phyloP scores from a whole-genome alignment of 169 alveolate species.

The Cystoisospora suis region DNA sequence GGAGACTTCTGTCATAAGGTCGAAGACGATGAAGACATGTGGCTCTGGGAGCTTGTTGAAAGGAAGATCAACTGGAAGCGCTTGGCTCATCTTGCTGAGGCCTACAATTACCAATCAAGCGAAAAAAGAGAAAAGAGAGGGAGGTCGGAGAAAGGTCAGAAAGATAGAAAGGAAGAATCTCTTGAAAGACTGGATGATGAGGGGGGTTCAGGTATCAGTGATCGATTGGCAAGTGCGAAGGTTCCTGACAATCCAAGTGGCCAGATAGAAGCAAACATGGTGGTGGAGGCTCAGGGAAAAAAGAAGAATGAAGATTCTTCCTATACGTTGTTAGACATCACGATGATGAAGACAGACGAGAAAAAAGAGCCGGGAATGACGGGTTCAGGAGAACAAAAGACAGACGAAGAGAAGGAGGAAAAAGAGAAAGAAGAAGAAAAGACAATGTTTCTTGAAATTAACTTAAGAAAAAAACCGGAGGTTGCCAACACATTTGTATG shows the following conservation, averaged over 20 bases:
- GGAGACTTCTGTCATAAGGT: slow-evolving; percentile 55
- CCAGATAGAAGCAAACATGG: no score
- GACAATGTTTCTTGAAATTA: background rate
- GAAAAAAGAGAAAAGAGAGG: no score
- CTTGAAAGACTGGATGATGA: no score
- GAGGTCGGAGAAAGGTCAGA: no score
- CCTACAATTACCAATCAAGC: background rate
- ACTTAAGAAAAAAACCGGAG: slow-evolving; percentile 6
- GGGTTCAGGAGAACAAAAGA: background rate
- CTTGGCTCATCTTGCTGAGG: slow-evolving; percentile 9
- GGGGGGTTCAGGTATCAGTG: no score
- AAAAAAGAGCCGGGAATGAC: background rate
- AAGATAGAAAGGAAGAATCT: no score
- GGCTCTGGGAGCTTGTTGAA: slow-evolving; percentile 61
- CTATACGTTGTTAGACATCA: background rate
- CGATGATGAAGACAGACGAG: background rate
- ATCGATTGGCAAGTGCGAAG: no score
- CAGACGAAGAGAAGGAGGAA: background rate
- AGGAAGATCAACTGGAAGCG: slow-evolving; percentile 49
- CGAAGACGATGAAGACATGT: slow-evolving; percentile 52
- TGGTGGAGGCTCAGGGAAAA: background rate
- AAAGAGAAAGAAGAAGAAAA: background rate
- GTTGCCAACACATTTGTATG: slow-evolving; percentile 24
- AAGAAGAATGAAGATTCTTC: background rate
- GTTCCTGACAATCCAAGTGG: no score